Base-by-base conservation (phyloP, 306 rosid species). In the Malus sylvestris region DNA sequence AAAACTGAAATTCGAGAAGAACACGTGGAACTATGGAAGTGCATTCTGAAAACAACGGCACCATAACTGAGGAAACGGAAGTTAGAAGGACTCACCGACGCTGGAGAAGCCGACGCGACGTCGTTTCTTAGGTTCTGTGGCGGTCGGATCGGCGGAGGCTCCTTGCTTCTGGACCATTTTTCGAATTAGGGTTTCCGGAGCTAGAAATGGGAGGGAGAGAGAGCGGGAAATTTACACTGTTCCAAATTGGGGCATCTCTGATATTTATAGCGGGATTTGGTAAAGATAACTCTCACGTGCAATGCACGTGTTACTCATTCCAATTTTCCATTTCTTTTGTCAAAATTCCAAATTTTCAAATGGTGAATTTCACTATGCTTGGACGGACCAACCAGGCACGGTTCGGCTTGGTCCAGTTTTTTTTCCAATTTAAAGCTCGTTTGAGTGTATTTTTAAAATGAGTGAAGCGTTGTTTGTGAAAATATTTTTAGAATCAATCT, bases 101-200 rank as follows among this genome's bases (percentile, higher is more conserved):
- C 46, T 61, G 70, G 87, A 83, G 91, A 91, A 87, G 32, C 84
- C 94, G 5, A 87, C 97, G 44, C 98, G 97, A 53, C 96, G 93
- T 55, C 89, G 84, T 42, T 94, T 94, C 83, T 85, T 87, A 5
- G 76, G 63, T 19, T 91, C 93, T 22, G 77, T 46, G 76, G 83
- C 49, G 77, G 30, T 25, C 58, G 78, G 79, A 75, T 80, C 91
- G 16, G 83, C 80, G 20, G 80, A n/a, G 61, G 78, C 27, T 63
- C 76, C 87, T 53, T 83, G 84, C 86, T 90, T 91, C 91, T 85
- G 94, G 20, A 87, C 97, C 98, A 94, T 94, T 4, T 72, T 72
- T 62, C 35, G 23, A 78, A 82, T 86, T 88, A 90, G 97, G 98
- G 96, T 83, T 90, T 85, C 38, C 27, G 61, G 89, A 80, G 88